phyloP scores from a whole-genome alignment of 768 basidiomycete genomes.

The Zangia roseola region DNA sequence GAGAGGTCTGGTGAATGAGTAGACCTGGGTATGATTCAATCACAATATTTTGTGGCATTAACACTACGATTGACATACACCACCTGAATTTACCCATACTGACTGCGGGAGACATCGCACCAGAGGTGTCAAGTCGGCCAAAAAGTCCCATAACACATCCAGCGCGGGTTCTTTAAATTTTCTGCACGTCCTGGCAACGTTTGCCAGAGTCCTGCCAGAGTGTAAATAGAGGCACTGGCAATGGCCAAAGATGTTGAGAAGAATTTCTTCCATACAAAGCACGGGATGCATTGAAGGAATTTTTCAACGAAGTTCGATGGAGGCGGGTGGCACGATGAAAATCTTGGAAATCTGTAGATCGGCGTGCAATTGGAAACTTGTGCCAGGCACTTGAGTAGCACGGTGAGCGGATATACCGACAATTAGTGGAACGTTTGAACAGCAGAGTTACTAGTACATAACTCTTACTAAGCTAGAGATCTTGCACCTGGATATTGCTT shows the following conservation, averaged over 20 bases:
- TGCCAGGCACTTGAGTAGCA: too few species aligned
- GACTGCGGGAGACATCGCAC: constrained; percentile 7
- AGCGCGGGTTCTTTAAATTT: constrained; percentile 15
- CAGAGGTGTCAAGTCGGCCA: constrained; percentile 11
- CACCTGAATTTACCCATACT: background rate
- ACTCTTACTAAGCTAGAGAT: too few species aligned
- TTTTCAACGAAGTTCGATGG: too few species aligned
- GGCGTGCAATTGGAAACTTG: too few species aligned
- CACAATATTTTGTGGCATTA: too few species aligned
- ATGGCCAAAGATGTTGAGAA: constrained; percentile 9
- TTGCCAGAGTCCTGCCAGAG: background rate
- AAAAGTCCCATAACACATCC: constrained; percentile 8
- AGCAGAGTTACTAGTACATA: too few species aligned
- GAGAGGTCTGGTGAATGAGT: background rate
- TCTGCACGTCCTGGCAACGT: constrained; percentile 14
- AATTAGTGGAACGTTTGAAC: too few species aligned
- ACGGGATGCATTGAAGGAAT: too few species aligned
- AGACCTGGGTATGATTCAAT: background rate
- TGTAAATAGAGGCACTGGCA: background rate
- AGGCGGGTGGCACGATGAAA: too few species aligned
- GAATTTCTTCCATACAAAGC: constrained; percentile 7
- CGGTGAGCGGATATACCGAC: too few species aligned
- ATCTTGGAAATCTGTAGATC: too few species aligned
- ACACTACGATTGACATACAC: constrained; percentile 2
- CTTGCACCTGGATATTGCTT: too few species aligned